Base-by-base conservation (phyloP, 345 rosid species). In the Camelina neglecta region DNA sequence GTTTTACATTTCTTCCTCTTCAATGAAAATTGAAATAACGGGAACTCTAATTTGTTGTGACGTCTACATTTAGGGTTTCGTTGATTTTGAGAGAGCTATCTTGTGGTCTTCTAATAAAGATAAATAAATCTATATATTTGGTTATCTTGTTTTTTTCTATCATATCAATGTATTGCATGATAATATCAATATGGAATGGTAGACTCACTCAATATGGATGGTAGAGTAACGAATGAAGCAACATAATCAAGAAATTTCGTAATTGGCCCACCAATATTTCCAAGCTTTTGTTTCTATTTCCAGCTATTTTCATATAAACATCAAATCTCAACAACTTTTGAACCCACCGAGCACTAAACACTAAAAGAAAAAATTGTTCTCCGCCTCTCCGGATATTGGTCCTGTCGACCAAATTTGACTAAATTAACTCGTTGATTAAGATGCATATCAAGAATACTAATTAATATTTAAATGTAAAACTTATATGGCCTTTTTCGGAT, bases 401-500 rank as follows among this genome's bases (percentile, higher is more conserved):
- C 26, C 1, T 29, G 55, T 73, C 76, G 45, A 39, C 76, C 54
- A 62, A 39, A 62, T 62, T 62, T 72, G 76, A 72, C 69, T 62
- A 61, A 39, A 33, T 31, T 31, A 24, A 5, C 1, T 24, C 60
- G 7, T 61, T 48, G 59, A 20, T 71, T 45, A 58, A 45, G 45
- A 70, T 58, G 56, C 47, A 60, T 8, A 31, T 39, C 9, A 29
- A 45, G 47, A 26, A 33, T 44, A 44, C 29, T 29, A 10, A n/a
- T 1, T 23, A 13, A 21, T 38, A 39, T 39, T 10, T 36, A 8
- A 36, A 36, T 36, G 11, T 8, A 36, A 8, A 24, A 24, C 26
- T 24, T 24, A 24, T 24, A 24, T 24, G 26, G 26, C 26, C 26
- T 24, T 2, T 24, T 24, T 26, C 29, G 29, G 29, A 26, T 26